These are phyloP conservation scores for Solanum okadae DNA, from an alignment of 257 asterid species.

Conservation along the genomic window DNA sequence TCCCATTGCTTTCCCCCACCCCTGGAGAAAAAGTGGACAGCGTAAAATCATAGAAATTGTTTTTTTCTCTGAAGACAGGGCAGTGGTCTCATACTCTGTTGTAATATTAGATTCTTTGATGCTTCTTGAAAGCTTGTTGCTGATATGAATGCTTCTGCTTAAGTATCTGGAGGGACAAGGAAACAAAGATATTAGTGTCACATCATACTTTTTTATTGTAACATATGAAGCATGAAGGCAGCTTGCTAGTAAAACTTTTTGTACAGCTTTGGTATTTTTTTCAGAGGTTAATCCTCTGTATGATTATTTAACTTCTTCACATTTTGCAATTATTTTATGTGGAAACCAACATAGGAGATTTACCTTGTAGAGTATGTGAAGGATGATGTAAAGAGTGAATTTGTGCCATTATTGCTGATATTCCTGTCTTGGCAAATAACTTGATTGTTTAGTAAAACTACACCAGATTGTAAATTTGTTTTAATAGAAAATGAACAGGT, in stretches of 20 bases:
- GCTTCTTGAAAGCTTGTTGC: slow-evolving; percentile 23
- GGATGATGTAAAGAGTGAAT: slow-evolving; percentile 37
- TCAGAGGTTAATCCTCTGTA: neutral
- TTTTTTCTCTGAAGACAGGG: neutral
- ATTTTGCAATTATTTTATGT: neutral
- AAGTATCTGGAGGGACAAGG: slow-evolving; percentile 32
- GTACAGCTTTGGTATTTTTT: neutral
- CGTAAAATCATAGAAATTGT: neutral
- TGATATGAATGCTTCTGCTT: slow-evolving; percentile 38
- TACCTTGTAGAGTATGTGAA: slow-evolving; percentile 39
- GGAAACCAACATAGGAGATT: neutral
- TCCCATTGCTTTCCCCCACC: neutral
- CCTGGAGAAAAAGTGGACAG: neutral
- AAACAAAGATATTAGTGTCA: neutral
- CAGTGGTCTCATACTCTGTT: slow-evolving; percentile 48
- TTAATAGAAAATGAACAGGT: neutral
- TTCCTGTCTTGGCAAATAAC: slow-evolving; percentile 31
- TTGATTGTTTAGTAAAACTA: neutral
- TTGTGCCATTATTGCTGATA: slow-evolving; percentile 37
- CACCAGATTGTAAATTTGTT: neutral
- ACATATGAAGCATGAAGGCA: neutral
- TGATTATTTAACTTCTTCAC: neutral
- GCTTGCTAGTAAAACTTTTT: neutral
- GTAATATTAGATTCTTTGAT: slow-evolving; percentile 23
- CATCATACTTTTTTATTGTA: neutral